phyloP scores from a whole-genome alignment of 176 grass and related monocot genomes.

The Lolium rigidum region DNA sequence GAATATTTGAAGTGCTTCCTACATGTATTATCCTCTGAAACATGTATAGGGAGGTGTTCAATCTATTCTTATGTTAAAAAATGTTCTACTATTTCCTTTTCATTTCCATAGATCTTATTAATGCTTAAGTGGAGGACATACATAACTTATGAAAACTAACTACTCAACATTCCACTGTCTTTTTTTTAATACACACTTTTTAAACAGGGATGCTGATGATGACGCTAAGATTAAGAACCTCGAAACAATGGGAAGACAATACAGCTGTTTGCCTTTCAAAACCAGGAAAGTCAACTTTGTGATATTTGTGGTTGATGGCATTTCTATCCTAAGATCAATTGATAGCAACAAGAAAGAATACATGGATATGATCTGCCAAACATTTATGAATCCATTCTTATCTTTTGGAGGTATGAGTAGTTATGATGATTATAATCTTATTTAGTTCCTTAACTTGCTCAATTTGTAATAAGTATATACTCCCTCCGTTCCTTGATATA shows the following conservation, averaged over 20 bases:
- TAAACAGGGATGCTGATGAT: slow-evolving; percentile 57
- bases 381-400: slow-evolving; percentile 77
- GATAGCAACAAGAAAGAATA: slow-evolving; percentile 44
- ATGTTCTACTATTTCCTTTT: neutral
- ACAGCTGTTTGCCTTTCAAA: slow-evolving; percentile 47
- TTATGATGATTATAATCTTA: slow-evolving; percentile 20
- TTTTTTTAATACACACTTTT: neutral
- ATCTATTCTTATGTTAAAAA: slow-evolving; percentile 25
- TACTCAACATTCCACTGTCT: neutral
- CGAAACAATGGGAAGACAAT: slow-evolving; percentile 49
- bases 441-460: slow-evolving; percentile 18
- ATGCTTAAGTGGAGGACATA: slow-evolving; percentile 17
- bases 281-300: slow-evolving; percentile 83
- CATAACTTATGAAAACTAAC: slow-evolving; percentile 5
- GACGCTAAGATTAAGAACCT: slow-evolving; percentile 37
- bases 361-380: slow-evolving; percentile 53
- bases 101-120: slow-evolving; percentile 35
- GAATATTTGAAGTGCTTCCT: neutral
- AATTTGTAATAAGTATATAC: neutral
- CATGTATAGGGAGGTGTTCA: neutral
- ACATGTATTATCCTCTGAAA: neutral
- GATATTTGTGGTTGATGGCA: slow-evolving; percentile 77
- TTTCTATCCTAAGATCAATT: slow-evolving; percentile 58
- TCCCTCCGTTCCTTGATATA: no score
- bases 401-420: slow-evolving; percentile 62